These are phyloP conservation scores for Leccinum subgranulosum DNA, from an alignment of 768 basidiomycete genomes.

Conservation along the genomic window DNA sequence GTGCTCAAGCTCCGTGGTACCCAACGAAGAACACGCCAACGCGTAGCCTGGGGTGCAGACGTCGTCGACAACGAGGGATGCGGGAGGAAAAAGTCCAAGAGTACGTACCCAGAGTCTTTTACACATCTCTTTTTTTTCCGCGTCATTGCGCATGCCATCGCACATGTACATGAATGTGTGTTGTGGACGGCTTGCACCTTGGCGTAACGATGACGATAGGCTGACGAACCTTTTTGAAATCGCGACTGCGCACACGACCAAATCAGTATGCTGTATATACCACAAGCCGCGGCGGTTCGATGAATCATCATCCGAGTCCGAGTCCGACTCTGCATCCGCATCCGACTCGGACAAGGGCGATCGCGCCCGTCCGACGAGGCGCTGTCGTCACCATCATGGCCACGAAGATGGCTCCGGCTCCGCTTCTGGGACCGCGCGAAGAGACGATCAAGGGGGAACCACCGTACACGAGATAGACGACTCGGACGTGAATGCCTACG, in stretches of 20 bases:
- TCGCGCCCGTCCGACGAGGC: slow-evolving; percentile 12
- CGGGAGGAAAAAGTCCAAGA: slow-evolving; percentile 91
- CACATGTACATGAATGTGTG: background rate
- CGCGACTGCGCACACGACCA: background rate
- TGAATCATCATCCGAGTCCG: slow-evolving; percentile 70
- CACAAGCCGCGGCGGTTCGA: slow-evolving; percentile 78
- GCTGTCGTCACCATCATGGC: background rate
- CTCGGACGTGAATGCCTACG: slow-evolving; percentile 49
- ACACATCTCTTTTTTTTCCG: slow-evolving; percentile 12
- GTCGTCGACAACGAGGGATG: slow-evolving; percentile 90
- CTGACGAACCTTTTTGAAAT: background rate
- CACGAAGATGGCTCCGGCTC: background rate
- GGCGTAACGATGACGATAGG: background rate
- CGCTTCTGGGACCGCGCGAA: background rate
- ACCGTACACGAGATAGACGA: slow-evolving; percentile 19
- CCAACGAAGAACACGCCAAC: slow-evolving; percentile 41
- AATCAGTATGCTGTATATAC: slow-evolving; percentile 93
- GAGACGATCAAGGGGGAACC: slow-evolving; percentile 6
- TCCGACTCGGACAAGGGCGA: slow-evolving; percentile 22
- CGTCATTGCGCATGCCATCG: background rate
- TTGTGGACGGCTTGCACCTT: background rate
- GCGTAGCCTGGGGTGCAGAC: slow-evolving; percentile 81
- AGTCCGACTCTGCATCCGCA: slow-evolving; percentile 34
- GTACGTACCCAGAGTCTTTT: slow-evolving; percentile 48
- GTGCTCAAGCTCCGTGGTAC: slow-evolving; percentile 60